Evolutionary conservation across 768 basidiomycete species (phyloP).

Genomic region (Leccinum arenicola): DNA sequence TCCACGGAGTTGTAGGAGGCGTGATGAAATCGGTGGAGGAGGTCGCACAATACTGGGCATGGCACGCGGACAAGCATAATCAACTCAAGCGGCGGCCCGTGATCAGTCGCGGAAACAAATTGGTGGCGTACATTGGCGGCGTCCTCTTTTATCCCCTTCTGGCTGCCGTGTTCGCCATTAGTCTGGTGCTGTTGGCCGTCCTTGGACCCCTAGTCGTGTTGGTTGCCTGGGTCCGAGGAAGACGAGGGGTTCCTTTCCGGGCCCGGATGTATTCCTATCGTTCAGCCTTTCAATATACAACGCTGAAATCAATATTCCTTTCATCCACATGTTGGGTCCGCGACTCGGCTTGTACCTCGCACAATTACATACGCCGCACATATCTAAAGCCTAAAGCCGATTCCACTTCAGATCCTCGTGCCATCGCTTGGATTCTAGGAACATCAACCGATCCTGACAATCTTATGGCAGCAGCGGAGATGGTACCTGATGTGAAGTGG

Average conservation of each 20-base stretch:
- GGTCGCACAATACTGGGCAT: constrained; percentile 4
- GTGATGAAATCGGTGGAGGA: background rate
- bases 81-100: constrained; percentile 1
- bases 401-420: background rate
- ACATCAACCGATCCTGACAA: constrained; percentile 17
- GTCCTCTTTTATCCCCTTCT: constrained; percentile 3
- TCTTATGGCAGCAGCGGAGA: constrained; percentile 8
- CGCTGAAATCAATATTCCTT: background rate
- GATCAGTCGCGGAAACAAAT: background rate
- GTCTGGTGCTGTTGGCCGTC: background rate
- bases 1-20: background rate
- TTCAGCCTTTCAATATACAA: background rate
- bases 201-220: background rate
- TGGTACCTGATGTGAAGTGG: constrained; percentile 19
- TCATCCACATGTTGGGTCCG: background rate
- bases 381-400: constrained; percentile 1
- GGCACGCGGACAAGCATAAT: background rate
- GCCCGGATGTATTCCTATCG: background rate
- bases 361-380: background rate
- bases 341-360: background rate
- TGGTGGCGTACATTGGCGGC: background rate
- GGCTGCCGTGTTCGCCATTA: background rate
- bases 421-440: constrained; percentile 20
- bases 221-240: background rate
- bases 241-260: background rate